phyloP scores from a whole-genome alignment of 2,329 filamentous ascomycete species.

The Xenoacremonium recifei region DNA sequence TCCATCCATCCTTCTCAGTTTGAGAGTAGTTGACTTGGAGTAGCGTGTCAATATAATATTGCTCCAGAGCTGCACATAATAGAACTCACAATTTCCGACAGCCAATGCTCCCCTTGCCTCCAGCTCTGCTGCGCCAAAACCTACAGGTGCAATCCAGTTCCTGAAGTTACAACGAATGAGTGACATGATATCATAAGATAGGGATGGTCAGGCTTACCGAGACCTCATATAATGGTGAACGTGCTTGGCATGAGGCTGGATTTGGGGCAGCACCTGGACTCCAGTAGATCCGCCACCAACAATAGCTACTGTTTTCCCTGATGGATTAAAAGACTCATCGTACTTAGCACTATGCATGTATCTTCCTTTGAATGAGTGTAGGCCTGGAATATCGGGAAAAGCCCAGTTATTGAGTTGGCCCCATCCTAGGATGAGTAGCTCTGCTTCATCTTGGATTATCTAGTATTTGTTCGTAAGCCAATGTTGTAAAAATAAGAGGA shows the following conservation, averaged over 20 bases:
- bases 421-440: conserved; percentile 1
- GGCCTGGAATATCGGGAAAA: not conserved
- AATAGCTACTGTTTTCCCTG: not conserved
- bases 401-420: conserved; percentile 1
- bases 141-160: conserved; percentile 2
- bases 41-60: not conserved
- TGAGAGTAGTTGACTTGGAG: not conserved
- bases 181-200: not conserved
- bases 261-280: not conserved
- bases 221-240: conserved; percentile 2
- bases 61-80: too few species aligned
- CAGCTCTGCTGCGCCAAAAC: not conserved
- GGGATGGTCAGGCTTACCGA: not conserved
- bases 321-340: not conserved
- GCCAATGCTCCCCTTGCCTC: not conserved
- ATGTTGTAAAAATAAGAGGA: too few species aligned
- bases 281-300: conserved; percentile 1
- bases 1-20: not conserved
- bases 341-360: conserved; percentile 1
- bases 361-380: not conserved
- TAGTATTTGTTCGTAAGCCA: too few species aligned
- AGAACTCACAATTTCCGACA: conserved; percentile 1
- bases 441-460: not conserved
- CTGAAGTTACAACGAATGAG: not conserved
- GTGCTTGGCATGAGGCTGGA: not conserved